Percentiles rank a stretch among this genome's conserved stretches.
phyloP scores from a whole-genome alignment of 768 basidiomycete genomes.

The Suillus luteus region DNA sequence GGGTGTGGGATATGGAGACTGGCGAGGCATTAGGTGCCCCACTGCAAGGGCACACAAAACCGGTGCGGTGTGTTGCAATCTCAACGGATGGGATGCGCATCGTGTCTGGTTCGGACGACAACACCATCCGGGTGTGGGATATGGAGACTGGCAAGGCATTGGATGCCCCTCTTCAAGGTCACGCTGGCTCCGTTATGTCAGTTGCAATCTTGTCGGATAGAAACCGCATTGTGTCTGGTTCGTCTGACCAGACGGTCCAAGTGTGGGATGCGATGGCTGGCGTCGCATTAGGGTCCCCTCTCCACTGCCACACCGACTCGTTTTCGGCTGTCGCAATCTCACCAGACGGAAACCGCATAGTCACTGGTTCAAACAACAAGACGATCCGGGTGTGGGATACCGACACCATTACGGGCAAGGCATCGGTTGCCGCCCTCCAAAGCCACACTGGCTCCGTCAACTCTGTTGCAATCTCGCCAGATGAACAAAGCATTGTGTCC shows the following conservation, averaged over 20 bases:
- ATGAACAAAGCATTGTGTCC: conserved; percentile 4
- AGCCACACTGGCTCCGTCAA: background rate
- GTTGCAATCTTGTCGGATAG: conserved; percentile 8
- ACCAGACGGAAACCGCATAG: background rate
- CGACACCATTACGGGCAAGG: background rate
- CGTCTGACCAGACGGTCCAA: conserved; percentile 4
- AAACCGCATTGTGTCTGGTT: conserved; percentile 7
- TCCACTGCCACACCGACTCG: background rate
- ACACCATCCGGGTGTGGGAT: conserved; percentile 16
- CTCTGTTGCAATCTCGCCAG: conserved; percentile 8
- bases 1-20: conserved; percentile 9
- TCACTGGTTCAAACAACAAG: background rate
- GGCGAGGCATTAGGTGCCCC: background rate
- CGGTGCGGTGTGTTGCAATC: conserved; percentile 14
- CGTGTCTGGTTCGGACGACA: background rate
- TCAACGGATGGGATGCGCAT: conserved; percentile 5
- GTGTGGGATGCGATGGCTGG: conserved; percentile 9
- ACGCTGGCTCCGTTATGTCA: background rate
- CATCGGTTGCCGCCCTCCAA: background rate
- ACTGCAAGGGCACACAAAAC: background rate
- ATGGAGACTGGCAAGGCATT: conserved; percentile 2
- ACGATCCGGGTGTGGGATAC: background rate
- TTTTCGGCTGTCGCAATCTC: background rate
- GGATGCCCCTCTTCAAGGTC: background rate
- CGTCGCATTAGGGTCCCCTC: background rate